Percentiles rank a stretch among this genome's conserved stretches.
phyloP scores from a whole-genome alignment of 176 grass and related monocot genomes.

The Phoenix roebelenii region DNA sequence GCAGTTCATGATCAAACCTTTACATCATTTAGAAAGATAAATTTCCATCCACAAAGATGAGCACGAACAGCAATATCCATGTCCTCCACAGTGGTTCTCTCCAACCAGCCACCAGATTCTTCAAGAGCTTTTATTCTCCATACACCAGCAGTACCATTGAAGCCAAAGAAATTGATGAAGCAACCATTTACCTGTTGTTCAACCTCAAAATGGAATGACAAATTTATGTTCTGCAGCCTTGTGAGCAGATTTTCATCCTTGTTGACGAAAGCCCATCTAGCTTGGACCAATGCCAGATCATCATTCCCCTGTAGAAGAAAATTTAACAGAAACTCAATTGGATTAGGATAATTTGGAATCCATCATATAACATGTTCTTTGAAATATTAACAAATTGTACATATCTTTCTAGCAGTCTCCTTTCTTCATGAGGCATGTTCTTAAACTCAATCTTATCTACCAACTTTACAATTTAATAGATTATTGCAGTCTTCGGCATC shows the following conservation, averaged over 20 bases:
- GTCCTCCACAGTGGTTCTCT: conserved; percentile 27
- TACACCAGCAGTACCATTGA: conserved; percentile 28
- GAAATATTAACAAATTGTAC: too few species aligned
- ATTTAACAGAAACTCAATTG: too few species aligned
- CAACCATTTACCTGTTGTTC: conserved; percentile 26
- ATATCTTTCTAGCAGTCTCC: too few species aligned
- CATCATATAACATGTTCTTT: too few species aligned
- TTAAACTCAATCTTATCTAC: too few species aligned
- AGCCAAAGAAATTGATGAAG: conserved; percentile 32
- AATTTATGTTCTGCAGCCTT: conserved; percentile 28
- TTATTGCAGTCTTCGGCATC: too few species aligned
- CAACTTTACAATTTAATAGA: too few species aligned
- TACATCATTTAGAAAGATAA: conserved; percentile 29
- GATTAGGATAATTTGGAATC: too few species aligned
- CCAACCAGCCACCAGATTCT: conserved; percentile 30
- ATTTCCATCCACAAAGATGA: conserved; percentile 30
- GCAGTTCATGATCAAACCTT: conserved; percentile 1
- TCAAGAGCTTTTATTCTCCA: conserved; percentile 31
- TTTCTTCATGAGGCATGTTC: too few species aligned
- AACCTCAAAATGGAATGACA: conserved; percentile 33
- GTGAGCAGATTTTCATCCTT: conserved; percentile 27
- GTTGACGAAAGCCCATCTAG: conserved; percentile 27
- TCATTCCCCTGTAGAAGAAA: conserved; percentile 16
- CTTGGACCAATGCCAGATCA: conserved; percentile 26
- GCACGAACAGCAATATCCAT: conserved; percentile 31